Conservation (phyloP, 2,329 filamentous ascomycete species). For the Pezicula rhizophila region DNA sequence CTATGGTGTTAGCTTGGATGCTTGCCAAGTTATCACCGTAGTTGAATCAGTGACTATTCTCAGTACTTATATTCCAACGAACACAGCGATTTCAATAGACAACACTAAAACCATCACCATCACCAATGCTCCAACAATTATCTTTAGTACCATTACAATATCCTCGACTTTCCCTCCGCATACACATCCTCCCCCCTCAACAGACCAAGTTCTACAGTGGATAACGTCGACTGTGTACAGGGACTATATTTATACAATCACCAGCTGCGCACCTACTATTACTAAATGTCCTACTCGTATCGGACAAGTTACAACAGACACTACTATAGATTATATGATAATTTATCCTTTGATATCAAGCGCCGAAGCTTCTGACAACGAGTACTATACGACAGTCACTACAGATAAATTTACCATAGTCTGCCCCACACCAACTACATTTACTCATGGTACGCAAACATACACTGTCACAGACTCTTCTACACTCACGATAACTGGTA, state of each 20-base stretch:
- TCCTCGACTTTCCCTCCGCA: not conserved
- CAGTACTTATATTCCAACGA: not conserved
- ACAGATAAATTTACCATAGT: not conserved
- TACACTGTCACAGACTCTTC: slow-evolving; percentile 1
- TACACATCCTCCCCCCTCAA: not conserved
- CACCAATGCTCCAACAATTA: not conserved
- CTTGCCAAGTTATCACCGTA: not conserved
- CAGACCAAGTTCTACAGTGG: not conserved
- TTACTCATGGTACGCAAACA: not conserved
- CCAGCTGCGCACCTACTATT: not conserved
- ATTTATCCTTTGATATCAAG: not conserved
- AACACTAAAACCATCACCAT: not conserved
- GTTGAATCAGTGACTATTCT: not conserved
- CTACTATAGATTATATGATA: not conserved
- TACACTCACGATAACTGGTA: slow-evolving; percentile 2
- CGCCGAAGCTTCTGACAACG: not conserved
- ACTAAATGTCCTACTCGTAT: not conserved
- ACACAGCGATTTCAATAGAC: not conserved
- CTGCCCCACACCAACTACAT: not conserved
- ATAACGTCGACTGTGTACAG: not conserved
- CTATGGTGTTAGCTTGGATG: not conserved
- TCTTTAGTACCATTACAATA: not conserved
- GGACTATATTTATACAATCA: not conserved
- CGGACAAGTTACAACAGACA: not conserved
- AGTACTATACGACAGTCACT: not conserved